phyloP scores from a whole-genome alignment of 1,139 yeast species.

The Hansenula lynferdii region DNA sequence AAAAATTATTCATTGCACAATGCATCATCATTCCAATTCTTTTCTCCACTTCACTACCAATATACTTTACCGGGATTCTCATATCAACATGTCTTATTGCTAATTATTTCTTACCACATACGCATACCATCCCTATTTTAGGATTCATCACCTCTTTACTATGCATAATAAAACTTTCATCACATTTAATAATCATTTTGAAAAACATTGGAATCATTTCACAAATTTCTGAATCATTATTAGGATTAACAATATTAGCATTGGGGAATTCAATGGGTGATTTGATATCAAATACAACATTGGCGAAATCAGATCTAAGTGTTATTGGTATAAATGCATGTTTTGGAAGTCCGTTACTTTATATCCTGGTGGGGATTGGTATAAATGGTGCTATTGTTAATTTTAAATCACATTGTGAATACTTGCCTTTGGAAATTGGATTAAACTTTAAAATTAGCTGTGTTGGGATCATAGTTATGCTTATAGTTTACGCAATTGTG shows the following conservation, averaged over 20 bases:
- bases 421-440: constrained; percentile 35
- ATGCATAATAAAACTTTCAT: constrained; percentile 10
- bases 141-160: constrained; percentile 18
- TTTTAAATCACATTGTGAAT: not conserved
- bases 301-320: constrained; percentile 80
- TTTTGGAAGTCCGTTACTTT: constrained; percentile 83
- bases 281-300: constrained; percentile 74
- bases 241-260: constrained; percentile 88
- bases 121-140: constrained; percentile 12
- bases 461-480: constrained; percentile 37
- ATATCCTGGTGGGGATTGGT: constrained; percentile 59
- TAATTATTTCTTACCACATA: too few species aligned
- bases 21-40: too few species aligned
- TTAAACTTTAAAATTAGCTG: constrained; percentile 45
- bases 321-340: constrained; percentile 92
- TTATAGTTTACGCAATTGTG: constrained; percentile 29
- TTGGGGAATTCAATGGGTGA: constrained; percentile 93
- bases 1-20: constrained; percentile 6
- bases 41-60: too few species aligned
- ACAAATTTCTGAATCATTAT: constrained; percentile 66
- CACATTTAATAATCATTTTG: constrained; percentile 13
- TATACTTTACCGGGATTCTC: too few species aligned
- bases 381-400: constrained; percentile 59
- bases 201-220: constrained; percentile 47
- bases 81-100: too few species aligned